Evolutionary conservation across 2,329 filamentous ascomycete genomes (phyloP).

Genomic region (Trichoderma atrobrunneum): DNA sequence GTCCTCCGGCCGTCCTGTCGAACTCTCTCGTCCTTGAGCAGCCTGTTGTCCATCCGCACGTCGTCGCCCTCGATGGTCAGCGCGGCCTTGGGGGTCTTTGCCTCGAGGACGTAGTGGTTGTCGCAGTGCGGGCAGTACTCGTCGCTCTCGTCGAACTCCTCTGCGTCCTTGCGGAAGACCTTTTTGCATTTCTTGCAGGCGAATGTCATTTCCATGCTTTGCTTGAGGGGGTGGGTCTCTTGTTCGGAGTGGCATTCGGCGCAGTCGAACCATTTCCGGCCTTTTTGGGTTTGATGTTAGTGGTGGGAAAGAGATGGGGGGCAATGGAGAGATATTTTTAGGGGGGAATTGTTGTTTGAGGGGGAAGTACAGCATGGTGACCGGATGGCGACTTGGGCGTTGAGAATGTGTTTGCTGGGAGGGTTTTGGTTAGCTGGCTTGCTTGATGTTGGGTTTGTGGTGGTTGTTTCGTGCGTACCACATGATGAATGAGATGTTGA

Average conservation of each 20-base stretch:
- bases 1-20: slow-evolving; percentile 57
- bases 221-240: slow-evolving; percentile 71
- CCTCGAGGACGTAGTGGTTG: slow-evolving; percentile 95
- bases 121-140: slow-evolving; percentile 99
- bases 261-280: slow-evolving; percentile 98
- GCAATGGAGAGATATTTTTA: no score
- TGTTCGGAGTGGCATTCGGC: slow-evolving; percentile 87
- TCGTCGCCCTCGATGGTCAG: slow-evolving; percentile 91
- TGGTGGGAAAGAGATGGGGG: not conserved
- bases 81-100: slow-evolving; percentile 75
- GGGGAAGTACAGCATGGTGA: slow-evolving; percentile 78
- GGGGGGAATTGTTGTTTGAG: not conserved
- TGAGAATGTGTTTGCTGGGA: slow-evolving; percentile 90
- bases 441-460: not conserved
- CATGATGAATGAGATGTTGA: slow-evolving; percentile 2
- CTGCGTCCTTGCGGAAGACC: slow-evolving; percentile 90
- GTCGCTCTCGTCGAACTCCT: slow-evolving; percentile 92
- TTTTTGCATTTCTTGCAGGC: slow-evolving; percentile 99
- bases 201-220: slow-evolving; percentile 85
- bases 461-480: slow-evolving; percentile 8
- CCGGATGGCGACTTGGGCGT: slow-evolving; percentile 94
- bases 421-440: not conserved
- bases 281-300: slow-evolving; percentile 48
- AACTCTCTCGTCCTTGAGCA: slow-evolving; percentile 88
- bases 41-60: slow-evolving; percentile 77